phyloP scores from a whole-genome alignment of 768 basidiomycete species.

The Suillus brevipes region DNA sequence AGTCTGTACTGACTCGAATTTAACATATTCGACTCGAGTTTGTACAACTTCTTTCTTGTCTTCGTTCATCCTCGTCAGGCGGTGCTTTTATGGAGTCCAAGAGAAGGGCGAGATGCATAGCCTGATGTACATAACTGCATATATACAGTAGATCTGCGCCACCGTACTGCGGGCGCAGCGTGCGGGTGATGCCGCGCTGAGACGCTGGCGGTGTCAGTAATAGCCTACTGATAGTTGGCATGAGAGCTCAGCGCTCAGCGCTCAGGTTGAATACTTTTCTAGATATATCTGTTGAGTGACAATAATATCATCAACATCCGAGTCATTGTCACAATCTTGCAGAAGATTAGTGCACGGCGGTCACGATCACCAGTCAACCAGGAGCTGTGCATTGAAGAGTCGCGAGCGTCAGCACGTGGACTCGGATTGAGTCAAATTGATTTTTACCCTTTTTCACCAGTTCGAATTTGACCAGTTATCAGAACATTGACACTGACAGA shows the following conservation, averaged over 20 bases:
- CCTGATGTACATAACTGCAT: not conserved
- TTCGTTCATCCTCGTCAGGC: not conserved
- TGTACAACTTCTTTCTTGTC: not conserved
- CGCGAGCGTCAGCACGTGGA: not conserved
- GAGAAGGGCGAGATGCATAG: not conserved
- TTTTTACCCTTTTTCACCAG: not conserved
- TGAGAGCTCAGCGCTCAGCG: no score
- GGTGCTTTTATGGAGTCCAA: not conserved
- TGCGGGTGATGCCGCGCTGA: no score
- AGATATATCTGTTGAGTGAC: not conserved
- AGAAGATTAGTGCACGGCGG: not conserved
- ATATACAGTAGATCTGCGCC: not conserved
- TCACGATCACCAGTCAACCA: not conserved
- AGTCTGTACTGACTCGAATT: not conserved
- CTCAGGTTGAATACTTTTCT: not conserved
- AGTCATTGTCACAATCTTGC: not conserved
- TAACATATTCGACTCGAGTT: not conserved
- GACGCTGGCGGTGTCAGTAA: not conserved
- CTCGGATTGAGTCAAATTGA: not conserved
- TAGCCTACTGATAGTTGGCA: not conserved
- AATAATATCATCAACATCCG: not conserved
- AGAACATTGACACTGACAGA: not conserved
- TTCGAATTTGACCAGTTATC: not conserved
- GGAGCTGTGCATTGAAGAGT: not conserved
- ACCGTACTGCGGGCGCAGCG: not conserved